Evolutionary conservation across 495 filamentous ascomycete species (phyloP).

Genomic region (Neurospora sp.): DNA sequence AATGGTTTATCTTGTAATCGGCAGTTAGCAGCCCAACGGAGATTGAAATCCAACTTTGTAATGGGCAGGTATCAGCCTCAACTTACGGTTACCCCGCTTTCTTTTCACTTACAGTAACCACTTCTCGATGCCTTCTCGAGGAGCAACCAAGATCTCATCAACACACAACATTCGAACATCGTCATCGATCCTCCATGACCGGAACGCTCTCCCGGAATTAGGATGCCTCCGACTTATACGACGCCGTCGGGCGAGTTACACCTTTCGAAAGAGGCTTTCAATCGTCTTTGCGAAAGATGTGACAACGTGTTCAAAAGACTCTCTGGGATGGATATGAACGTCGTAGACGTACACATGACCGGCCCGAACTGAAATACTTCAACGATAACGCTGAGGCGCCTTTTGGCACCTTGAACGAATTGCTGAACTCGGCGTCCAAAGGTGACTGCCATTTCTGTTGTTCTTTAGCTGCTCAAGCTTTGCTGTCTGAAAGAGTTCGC

Average conservation of each 20-base stretch:
- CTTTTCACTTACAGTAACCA: not conserved
- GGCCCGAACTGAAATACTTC: too few relatives aligned
- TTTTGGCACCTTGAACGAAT: not conserved
- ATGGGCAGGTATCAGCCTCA: not conserved
- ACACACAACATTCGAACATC: not conserved
- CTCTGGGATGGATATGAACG: not conserved
- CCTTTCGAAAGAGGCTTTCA: not conserved
- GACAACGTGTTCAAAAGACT: not conserved
- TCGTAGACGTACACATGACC: too few relatives aligned
- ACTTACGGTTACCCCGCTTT: not conserved
- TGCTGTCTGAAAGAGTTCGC: fast-evolving
- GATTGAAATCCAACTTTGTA: not conserved
- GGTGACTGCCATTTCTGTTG: not conserved
- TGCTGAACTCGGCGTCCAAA: not conserved
- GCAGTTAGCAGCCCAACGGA: not conserved
- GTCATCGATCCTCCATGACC: not conserved
- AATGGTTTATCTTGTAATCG: not conserved
- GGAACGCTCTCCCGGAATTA: not conserved
- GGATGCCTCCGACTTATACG: not conserved
- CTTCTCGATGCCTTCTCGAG: not conserved
- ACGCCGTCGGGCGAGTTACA: not conserved
- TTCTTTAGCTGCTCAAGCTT: not conserved
- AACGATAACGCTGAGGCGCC: not conserved
- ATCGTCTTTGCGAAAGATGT: not conserved
- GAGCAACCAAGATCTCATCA: not conserved